These are phyloP conservation scores for Ceratobasidium sp. DNA, from an alignment of 1,284 basidiomycete genomes.

Conservation along the genomic window DNA sequence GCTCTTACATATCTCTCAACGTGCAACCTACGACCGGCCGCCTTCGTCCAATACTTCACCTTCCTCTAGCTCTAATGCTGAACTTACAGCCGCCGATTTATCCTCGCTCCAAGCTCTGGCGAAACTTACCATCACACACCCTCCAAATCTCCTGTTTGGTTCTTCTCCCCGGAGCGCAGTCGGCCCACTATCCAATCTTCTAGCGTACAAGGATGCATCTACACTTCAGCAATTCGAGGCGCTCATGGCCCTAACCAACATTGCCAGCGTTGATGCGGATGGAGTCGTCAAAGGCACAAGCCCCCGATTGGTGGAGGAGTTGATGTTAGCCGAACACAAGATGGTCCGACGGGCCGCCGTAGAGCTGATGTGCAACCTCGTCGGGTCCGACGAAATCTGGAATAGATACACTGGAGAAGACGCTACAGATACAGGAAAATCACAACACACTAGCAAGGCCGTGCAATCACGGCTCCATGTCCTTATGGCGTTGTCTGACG, in stretches of 20 bases:
- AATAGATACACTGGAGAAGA: constrained; percentile 61
- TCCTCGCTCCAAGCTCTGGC: constrained; percentile 86
- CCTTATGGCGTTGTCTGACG: constrained; percentile 82
- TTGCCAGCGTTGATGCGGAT: constrained; percentile 75
- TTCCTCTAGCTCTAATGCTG: constrained; percentile 44
- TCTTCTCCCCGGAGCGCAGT: constrained; percentile 82
- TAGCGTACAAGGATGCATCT: constrained; percentile 70
- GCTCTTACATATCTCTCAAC: constrained; percentile 67
- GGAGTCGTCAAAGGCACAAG: constrained; percentile 50
- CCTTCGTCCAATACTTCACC: too few species aligned
- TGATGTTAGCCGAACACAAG: constrained; percentile 82
- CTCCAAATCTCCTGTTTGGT: constrained; percentile 89
- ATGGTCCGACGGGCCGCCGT: constrained; percentile 86
- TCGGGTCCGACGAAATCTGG: constrained; percentile 77
- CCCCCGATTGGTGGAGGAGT: constrained; percentile 75
- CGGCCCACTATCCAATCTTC: constrained; percentile 73
- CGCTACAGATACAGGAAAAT: constrained; percentile 50
- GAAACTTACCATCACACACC: constrained; percentile 90
- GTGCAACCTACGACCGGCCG: constrained; percentile 44
- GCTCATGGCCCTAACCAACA: constrained; percentile 94
- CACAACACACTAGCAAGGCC: constrained; percentile 49
- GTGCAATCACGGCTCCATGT: constrained; percentile 76
- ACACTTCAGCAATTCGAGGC: constrained; percentile 90
- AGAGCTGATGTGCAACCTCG: constrained; percentile 94
- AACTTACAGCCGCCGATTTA: constrained; percentile 56